phyloP scores from a whole-genome alignment of 805 yeast species.

The Kuraishia ogatae region DNA sequence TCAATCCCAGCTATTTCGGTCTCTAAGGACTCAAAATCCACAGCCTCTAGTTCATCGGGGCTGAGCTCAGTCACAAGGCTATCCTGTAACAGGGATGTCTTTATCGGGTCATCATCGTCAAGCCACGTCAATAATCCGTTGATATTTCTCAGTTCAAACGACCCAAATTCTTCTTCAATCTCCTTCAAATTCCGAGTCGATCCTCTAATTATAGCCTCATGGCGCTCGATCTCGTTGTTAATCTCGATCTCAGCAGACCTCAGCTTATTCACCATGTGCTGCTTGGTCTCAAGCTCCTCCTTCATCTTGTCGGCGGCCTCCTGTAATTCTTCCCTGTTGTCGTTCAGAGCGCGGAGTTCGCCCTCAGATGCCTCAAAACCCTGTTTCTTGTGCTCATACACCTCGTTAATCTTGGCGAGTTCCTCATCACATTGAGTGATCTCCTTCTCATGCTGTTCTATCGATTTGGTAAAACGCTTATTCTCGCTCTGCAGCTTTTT shows the following conservation, averaged over 20 bases:
- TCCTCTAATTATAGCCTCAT: constrained; percentile 27
- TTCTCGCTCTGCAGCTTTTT: constrained; percentile 60
- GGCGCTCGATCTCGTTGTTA: constrained; percentile 53
- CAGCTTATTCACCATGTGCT: constrained; percentile 41
- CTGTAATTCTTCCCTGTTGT: constrained; percentile 29
- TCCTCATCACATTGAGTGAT: constrained; percentile 20
- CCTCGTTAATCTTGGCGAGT: constrained; percentile 13
- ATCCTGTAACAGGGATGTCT: constrained; percentile 15
- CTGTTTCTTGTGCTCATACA: constrained; percentile 16
- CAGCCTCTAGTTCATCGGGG: constrained; percentile 38
- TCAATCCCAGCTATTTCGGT: constrained; percentile 47
- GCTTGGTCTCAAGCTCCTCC: constrained; percentile 29
- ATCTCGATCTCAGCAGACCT: constrained; percentile 62
- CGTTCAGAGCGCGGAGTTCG: constrained; percentile 20
- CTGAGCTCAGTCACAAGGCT: constrained; percentile 32
- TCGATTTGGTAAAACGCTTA: constrained; percentile 40
- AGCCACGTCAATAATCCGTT: constrained; percentile 43
- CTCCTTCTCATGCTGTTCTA: constrained; percentile 40
- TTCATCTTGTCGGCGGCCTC: constrained; percentile 32
- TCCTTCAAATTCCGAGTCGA: constrained; percentile 30
- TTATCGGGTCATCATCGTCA: constrained; percentile 22
- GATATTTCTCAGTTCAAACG: constrained; percentile 46
- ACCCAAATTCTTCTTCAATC: constrained; percentile 30
- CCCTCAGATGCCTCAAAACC: constrained; percentile 24
- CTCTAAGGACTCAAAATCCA: constrained; percentile 41